A percentile compares a stretch with the other conserved stretches of the same genome.
Evolutionary conservation across 2,329 filamentous ascomycete genomes (phyloP).

Genomic region (Fusarium sp.): DNA sequence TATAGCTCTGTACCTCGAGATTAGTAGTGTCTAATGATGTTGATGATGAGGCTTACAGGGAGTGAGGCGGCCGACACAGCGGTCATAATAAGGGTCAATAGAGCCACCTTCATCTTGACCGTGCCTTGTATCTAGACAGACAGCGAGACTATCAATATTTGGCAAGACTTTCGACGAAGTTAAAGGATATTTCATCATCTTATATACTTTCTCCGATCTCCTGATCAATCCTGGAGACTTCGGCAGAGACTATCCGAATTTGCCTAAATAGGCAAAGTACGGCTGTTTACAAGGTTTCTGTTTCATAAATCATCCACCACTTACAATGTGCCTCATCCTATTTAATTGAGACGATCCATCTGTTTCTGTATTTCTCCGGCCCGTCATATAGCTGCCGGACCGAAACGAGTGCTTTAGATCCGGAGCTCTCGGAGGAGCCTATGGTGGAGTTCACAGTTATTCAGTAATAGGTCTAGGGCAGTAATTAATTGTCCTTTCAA

Average conservation of each 20-base stretch:
- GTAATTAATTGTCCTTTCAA: no score
- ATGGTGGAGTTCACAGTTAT: not conserved
- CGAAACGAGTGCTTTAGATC: not conserved
- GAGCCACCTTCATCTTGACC: constrained; percentile 13
- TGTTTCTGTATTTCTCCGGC: not conserved
- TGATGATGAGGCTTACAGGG: not conserved
- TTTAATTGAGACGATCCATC: not conserved
- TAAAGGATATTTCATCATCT: not conserved
- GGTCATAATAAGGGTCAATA: not conserved
- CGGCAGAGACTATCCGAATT: constrained; percentile 22
- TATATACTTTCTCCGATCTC: not conserved
- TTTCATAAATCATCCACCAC: constrained; percentile 22
- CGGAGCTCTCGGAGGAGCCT: not conserved
- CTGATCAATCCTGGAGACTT: not conserved
- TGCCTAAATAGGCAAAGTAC: constrained; percentile 3
- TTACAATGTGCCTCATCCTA: not conserved
- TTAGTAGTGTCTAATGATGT: not conserved
- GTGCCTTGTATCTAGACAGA: not conserved
- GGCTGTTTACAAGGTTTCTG: not conserved
- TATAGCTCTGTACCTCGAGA: not conserved
- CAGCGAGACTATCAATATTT: not conserved
- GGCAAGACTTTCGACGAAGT: no score
- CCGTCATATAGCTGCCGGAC: not conserved
- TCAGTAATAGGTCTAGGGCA: not conserved
- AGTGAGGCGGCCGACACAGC: constrained; percentile 3